Evolutionary conservation across 75 land plant species (phyloP).

Genomic region (Azolla pinnata): DNA sequence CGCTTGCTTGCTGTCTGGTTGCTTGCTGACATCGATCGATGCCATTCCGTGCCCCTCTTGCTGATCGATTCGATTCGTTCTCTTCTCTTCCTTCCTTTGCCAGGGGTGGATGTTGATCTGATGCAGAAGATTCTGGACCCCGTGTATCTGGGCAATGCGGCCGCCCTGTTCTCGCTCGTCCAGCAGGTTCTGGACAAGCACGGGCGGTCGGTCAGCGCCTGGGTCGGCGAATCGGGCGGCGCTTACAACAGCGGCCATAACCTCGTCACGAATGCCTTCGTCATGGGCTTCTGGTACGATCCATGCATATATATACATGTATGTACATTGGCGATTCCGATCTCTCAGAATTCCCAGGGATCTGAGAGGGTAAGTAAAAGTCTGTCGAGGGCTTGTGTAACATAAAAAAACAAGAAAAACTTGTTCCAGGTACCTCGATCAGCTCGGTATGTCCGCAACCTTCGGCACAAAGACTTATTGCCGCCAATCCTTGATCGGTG

Average conservation of each 20-base stretch:
- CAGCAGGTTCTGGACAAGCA: constrained; percentile 13
- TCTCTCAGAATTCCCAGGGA: too few relatives aligned
- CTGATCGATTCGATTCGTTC: too few relatives aligned
- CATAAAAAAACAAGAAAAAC: too few relatives aligned
- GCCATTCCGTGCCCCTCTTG: too few relatives aligned
- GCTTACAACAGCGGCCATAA: constrained; percentile 83
- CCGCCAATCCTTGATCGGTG: constrained; percentile 68
- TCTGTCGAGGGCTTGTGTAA: too few relatives aligned
- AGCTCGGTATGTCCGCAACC: constrained; percentile 64
- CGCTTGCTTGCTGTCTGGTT: too few relatives aligned
- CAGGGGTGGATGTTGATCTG: constrained; percentile 30
- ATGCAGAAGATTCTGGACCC: constrained; percentile 57
- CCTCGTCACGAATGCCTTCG: constrained; percentile 59
- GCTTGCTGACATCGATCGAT: too few relatives aligned
- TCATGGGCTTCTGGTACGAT: constrained; percentile 66
- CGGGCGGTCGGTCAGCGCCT: constrained; percentile 57
- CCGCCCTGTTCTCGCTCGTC: constrained; percentile 30
- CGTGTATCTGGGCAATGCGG: constrained; percentile 19
- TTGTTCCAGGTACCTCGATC: constrained; percentile 89
- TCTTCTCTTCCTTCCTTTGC: too few relatives aligned
- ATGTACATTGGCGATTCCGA: too few relatives aligned
- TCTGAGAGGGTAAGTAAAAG: too few relatives aligned
- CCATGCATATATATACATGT: not conserved
- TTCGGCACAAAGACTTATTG: constrained; percentile 56
- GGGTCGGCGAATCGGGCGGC: constrained; percentile 94